Conservation (phyloP, 78 protist genomes). For the Chrysochromulina parva region DNA sequence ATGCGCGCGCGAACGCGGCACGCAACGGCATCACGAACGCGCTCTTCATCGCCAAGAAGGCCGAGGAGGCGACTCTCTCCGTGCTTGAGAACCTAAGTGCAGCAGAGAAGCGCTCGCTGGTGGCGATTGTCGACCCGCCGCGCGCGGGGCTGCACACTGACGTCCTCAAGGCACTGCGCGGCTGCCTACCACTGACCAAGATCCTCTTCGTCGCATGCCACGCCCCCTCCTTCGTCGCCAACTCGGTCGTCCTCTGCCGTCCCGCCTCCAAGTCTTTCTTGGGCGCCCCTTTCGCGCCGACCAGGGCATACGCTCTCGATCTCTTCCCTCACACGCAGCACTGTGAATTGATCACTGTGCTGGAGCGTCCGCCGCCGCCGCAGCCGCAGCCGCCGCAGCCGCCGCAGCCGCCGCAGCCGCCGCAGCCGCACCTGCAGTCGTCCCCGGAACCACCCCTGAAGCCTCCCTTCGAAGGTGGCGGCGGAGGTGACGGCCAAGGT, state of each 20-base stretch:
- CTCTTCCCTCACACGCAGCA: conserved; percentile 87
- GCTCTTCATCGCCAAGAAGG: conserved; percentile 56
- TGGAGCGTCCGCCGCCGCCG: conserved; percentile 45
- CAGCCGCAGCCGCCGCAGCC: too few relatives aligned
- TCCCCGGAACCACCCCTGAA: too few relatives aligned
- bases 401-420: not conserved
- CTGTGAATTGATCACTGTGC: conserved; percentile 70
- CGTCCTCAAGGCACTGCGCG: conserved; percentile 68
- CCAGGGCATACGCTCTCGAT: conserved; percentile 66
- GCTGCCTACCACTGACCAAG: conserved; percentile 28
- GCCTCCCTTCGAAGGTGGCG: too few relatives aligned
- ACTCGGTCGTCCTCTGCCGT: conserved; percentile 65
- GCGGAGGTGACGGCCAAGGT: too few relatives aligned
- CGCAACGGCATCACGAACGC: conserved; percentile 64
- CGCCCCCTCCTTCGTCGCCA: conserved; percentile 50
- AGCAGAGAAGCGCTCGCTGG: not conserved
- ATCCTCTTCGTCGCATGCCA: conserved; percentile 80
- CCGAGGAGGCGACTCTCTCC: conserved; percentile 55
- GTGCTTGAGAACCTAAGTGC: not conserved
- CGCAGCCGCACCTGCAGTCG: too few relatives aligned
- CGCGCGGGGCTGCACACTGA: conserved; percentile 73
- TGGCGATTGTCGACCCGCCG: conserved; percentile 75
- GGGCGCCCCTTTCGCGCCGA: conserved; percentile 73
- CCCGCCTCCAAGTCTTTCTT: conserved; percentile 29
- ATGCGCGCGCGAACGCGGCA: conserved; percentile 77